Conservation (phyloP, 768 basidiomycete genomes). For the Leccinellum albellum region DNA sequence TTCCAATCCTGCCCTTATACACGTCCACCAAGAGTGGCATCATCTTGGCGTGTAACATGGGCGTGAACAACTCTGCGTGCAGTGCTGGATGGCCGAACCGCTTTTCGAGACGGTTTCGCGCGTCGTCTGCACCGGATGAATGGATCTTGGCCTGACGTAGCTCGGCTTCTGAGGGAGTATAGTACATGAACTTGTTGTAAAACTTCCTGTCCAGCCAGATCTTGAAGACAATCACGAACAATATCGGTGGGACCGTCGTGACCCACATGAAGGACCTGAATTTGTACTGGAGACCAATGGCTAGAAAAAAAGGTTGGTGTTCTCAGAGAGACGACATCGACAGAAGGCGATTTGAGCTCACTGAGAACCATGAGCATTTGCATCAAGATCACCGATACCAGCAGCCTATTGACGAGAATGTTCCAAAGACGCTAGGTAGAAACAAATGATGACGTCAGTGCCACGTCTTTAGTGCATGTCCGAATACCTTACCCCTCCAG, state of each 20-base stretch:
- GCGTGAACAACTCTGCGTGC: conserved; percentile 80
- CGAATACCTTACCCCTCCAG: conserved; percentile 71
- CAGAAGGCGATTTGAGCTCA: conserved; percentile 38
- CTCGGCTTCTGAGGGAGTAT: conserved; percentile 79
- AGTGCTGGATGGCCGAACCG: conserved; percentile 96
- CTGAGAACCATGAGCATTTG: conserved; percentile 83
- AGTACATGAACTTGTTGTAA: conserved; percentile 70
- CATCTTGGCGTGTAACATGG: conserved; percentile 84
- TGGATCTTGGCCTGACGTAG: conserved; percentile 70
- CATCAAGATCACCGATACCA: conserved; percentile 80
- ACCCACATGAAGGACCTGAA: conserved; percentile 77
- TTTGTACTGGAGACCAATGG: conserved; percentile 78
- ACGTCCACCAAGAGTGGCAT: conserved; percentile 73
- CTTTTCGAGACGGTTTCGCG: conserved; percentile 73
- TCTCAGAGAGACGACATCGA: background rate
- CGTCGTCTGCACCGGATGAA: conserved; percentile 71
- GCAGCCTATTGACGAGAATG: conserved; percentile 83
- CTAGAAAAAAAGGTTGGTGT: conserved; percentile 33
- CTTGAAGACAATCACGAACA: conserved; percentile 82
- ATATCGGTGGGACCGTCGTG: conserved; percentile 79
- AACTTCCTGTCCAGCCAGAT: conserved; percentile 71
- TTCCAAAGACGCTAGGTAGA: conserved; percentile 83
- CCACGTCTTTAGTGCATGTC: background rate
- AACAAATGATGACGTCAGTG: background rate
- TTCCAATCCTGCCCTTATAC: conserved; percentile 68